Evolutionary conservation across 306 rosid genomes (phyloP).

Genomic region (Purshia tridentata): DNA sequence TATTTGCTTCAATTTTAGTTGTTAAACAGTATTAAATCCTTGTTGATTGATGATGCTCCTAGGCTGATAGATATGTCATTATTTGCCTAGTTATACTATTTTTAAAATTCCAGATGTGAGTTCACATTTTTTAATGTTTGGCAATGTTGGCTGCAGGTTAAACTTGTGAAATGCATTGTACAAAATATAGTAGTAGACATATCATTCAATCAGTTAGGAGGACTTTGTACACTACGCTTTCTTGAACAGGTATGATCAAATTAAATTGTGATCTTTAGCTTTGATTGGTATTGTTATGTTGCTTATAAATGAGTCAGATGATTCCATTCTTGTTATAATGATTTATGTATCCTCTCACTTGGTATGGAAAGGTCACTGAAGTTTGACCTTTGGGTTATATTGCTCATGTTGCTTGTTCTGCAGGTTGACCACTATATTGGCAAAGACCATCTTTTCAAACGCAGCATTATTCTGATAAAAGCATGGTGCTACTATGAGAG

Average conservation of each 20-base stretch:
- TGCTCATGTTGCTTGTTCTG: conserved; percentile 8
- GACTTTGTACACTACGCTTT: conserved; percentile 80
- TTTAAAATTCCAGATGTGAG: background rate
- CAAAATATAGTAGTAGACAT: conserved; percentile 82
- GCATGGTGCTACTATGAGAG: conserved; percentile 98
- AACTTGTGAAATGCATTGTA: conserved; percentile 86
- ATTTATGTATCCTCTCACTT: background rate
- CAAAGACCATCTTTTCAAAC: conserved; percentile 78
- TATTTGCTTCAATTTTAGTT: background rate
- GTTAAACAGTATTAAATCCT: too few species aligned
- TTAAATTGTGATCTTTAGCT: conserved; percentile 2
- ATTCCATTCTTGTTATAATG: background rate
- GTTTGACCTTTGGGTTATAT: conserved; percentile 20
- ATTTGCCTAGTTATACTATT: background rate
- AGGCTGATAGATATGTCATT: background rate
- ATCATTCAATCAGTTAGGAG: conserved; percentile 94
- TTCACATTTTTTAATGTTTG: background rate
- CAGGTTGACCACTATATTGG: conserved; percentile 78
- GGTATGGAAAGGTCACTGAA: conserved; percentile 11
- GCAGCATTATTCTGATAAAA: conserved; percentile 76
- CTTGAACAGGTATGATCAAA: conserved; percentile 73
- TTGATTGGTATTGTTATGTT: background rate
- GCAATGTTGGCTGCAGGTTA: conserved; percentile 63
- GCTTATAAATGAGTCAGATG: background rate
- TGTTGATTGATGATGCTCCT: background rate